These are phyloP conservation scores for Dentipellis sp. DNA, from an alignment of 768 basidiomycete genomes.

Conservation along the genomic window DNA sequence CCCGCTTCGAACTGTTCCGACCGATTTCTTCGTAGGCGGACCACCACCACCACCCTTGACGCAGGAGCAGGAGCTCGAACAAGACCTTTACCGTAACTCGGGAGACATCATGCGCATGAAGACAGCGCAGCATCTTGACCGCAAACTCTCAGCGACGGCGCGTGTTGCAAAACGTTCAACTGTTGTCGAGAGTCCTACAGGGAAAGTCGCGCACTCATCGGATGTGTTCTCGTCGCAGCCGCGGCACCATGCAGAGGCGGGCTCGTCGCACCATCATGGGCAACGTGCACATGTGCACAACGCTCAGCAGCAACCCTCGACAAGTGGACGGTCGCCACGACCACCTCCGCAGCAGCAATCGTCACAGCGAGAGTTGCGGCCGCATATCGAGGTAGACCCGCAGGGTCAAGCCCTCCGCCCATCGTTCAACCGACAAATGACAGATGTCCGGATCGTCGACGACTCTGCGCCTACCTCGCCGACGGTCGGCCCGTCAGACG, in stretches of 20 bases:
- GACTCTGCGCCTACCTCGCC: conserved; percentile 71
- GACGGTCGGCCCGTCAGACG: conserved; percentile 37
- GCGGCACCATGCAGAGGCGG: conserved; percentile 16
- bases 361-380: conserved; percentile 21
- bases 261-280: neutral
- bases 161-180: conserved; percentile 89
- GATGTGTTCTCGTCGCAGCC: conserved; percentile 39
- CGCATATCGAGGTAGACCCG: conserved; percentile 27
- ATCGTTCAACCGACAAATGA: conserved; percentile 71
- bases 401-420: conserved; percentile 28
- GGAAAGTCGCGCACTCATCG: conserved; percentile 71
- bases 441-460: conserved; percentile 83
- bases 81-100: conserved; percentile 80
- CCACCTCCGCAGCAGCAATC: conserved; percentile 16
- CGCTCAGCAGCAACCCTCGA: neutral
- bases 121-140: conserved; percentile 78
- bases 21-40: conserved; percentile 16
- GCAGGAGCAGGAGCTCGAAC: conserved; percentile 27
- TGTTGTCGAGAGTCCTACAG: conserved; percentile 90
- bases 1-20: conserved; percentile 1
- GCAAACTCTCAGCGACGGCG: conserved; percentile 91
- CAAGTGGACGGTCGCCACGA: conserved; percentile 1
- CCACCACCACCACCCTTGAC: conserved; percentile 22
- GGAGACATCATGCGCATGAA: conserved; percentile 92
- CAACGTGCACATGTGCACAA: conserved; percentile 8